phyloP scores from a whole-genome alignment of 352 stramenopile genomes.

The Phytophthora ohioensis region DNA sequence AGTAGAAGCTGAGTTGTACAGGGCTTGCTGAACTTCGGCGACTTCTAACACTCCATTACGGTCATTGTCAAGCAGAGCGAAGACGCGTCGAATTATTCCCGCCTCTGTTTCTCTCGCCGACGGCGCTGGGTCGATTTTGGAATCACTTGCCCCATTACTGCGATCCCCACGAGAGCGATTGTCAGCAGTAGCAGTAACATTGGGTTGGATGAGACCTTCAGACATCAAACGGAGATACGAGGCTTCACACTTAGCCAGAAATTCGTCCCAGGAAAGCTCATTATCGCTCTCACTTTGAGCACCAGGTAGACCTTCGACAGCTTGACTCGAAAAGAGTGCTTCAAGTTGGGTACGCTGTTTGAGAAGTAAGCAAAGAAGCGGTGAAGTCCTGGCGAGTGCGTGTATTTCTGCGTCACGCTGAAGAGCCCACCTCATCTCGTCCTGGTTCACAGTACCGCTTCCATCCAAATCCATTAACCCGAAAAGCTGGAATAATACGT shows the following conservation, averaged over 20 bases:
- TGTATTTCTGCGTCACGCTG: conserved; percentile 68
- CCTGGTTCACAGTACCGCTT: conserved; percentile 70
- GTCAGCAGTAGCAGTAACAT: conserved; percentile 8
- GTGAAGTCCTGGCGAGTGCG: conserved; percentile 52
- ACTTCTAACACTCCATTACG: conserved; percentile 67
- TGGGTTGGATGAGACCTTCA: conserved; percentile 39
- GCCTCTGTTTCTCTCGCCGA: conserved; percentile 49
- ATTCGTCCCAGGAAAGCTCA: conserved; percentile 65
- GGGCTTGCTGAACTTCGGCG: conserved; percentile 59
- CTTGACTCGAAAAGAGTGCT: conserved; percentile 36
- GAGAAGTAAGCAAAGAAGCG: conserved; percentile 56
- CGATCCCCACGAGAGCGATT: background rate
- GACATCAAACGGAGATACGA: conserved; percentile 58
- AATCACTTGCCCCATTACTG: background rate
- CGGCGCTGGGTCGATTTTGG: background rate
- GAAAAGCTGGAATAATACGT: conserved; percentile 57
- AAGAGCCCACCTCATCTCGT: conserved; percentile 73
- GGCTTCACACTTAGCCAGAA: conserved; percentile 55
- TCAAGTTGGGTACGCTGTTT: conserved; percentile 58
- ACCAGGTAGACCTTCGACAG: background rate
- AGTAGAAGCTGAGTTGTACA: conserved; percentile 42
- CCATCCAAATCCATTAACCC: conserved; percentile 69
- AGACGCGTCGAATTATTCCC: conserved; percentile 59
- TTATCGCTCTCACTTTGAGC: conserved; percentile 13
- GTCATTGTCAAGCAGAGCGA: conserved; percentile 66